Evolutionary conservation across 164 flowering plant species (phyloP), one percentile per base, ranked within the genome.

Genomic region (Tinospora cordifolia): DNA sequence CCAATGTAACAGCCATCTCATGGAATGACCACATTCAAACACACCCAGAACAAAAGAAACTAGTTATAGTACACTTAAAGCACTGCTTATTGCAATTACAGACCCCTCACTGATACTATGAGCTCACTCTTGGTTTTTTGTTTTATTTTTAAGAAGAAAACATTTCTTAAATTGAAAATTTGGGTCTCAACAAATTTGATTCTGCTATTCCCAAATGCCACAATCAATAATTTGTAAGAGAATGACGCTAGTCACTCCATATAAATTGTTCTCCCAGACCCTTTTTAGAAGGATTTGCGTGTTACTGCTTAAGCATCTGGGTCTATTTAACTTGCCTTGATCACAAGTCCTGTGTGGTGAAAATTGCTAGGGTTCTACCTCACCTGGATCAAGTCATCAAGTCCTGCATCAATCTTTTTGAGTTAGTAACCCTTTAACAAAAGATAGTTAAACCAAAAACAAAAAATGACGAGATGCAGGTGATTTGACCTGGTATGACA

Each of bases 311-410:
- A 26, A 26, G 12, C 21, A 65, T 65, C 41, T n/a, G 22, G 13
- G 26, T 10, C 26, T 39, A 38, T 40, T 3, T n/a, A 0, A 22
- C 27, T 38, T 65, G 57, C 57, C 27, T 17, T 24, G 58, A 66
- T 25, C 46, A 24, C 15, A 9, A n/a, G 13, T 63, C 25, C 30
- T 65, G 17, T 36, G 47, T 51, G 14, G 15, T 46, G 69, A 8
- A 65, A 21, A 15, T 21, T n/a, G 54, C 21, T 71, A 24, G 63
- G 58, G 24, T 22, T 60, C 66, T 66, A 57, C 14, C 57, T 66
- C 13, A 46, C 38, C 58, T 44, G 14, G 36, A 34, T 30, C 36
- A 1, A n/a, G n/a, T n/a, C n/a, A n/a, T n/a, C n/a, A 49, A 66
- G 38, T 44, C 58, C 34, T 46, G 36, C 8, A 14, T 66, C 36